Evolutionary conservation across 116 monocot species (phyloP).

Genomic region (Zostera marina): DNA sequence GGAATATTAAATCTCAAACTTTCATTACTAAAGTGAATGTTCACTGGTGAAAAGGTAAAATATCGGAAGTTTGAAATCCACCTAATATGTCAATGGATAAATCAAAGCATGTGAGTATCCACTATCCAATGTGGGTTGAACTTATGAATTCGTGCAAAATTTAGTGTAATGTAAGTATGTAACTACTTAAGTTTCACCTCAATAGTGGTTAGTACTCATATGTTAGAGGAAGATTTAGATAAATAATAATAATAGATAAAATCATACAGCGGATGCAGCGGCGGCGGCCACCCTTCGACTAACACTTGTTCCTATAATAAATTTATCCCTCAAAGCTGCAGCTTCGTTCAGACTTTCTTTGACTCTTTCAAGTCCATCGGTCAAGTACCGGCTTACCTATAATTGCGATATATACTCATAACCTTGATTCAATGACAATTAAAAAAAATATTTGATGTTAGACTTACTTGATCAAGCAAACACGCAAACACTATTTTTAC

Average conservation of each 20-base stretch:
- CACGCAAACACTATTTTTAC: constrained; percentile 80
- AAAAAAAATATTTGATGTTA: neutral
- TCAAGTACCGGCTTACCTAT: constrained; percentile 87
- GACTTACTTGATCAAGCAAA: constrained; percentile 97
- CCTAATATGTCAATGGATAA: too few species aligned
- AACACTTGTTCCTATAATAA: constrained; percentile 79
- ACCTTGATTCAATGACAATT: too few species aligned
- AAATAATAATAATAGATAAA: neutral
- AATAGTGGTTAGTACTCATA: neutral
- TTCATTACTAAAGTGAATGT: too few species aligned
- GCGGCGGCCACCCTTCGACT: constrained; percentile 94
- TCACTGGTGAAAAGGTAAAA: too few species aligned
- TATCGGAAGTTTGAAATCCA: too few species aligned
- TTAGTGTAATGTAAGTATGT: too few species aligned
- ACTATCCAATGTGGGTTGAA: too few species aligned
- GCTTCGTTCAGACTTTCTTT: constrained; percentile 95
- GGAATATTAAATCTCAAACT: too few species aligned
- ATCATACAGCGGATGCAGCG: constrained; percentile 81
- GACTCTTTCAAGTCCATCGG: constrained; percentile 88
- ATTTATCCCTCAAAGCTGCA: constrained; percentile 76
- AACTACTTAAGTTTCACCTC: too few species aligned
- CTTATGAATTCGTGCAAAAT: too few species aligned
- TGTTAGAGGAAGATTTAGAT: neutral
- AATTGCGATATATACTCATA: neutral
- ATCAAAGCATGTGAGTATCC: too few species aligned